Percentiles rank a stretch among this genome's conserved stretches.
phyloP scores from a whole-genome alignment of 306 rosid species.

The Purshia tridentata region DNA sequence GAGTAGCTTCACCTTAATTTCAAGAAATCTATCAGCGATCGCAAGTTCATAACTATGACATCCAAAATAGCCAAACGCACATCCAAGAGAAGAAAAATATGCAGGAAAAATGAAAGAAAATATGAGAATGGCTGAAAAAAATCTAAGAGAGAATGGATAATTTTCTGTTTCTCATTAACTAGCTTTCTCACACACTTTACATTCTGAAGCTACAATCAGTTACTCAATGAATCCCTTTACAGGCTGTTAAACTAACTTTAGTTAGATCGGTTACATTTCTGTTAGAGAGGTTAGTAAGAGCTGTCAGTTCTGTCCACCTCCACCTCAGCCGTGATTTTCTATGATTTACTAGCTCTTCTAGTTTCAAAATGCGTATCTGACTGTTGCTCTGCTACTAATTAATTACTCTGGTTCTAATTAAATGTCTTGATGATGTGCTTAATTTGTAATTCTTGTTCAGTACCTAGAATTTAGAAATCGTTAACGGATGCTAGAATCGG shows the following conservation, averaged over 20 bases:
- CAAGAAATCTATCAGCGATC: neutral
- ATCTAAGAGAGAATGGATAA: neutral
- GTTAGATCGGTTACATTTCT: neutral
- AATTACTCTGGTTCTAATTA: neutral
- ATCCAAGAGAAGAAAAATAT: neutral
- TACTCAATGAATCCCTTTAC: neutral
- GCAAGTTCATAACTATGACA: too few relatives aligned
- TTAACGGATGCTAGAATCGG: too few relatives aligned
- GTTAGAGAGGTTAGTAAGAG: neutral
- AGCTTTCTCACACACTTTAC: neutral
- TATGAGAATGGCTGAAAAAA: neutral
- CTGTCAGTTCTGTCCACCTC: conserved; percentile 6
- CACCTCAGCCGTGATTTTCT: conserved; percentile 2
- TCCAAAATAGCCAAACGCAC: neutral
- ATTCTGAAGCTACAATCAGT: neutral
- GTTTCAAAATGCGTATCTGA: too few relatives aligned
- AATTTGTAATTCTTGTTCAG: neutral
- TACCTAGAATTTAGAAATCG: too few relatives aligned
- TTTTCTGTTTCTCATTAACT: neutral
- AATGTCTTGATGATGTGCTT: neutral
- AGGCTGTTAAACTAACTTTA: neutral
- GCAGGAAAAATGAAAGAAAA: neutral
- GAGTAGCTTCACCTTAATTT: neutral
- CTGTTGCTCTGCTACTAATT: neutral
- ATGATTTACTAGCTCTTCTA: neutral